Base-by-base conservation (phyloP, 345 rosid genomes). In the Euphorbia pulcherrima region DNA sequence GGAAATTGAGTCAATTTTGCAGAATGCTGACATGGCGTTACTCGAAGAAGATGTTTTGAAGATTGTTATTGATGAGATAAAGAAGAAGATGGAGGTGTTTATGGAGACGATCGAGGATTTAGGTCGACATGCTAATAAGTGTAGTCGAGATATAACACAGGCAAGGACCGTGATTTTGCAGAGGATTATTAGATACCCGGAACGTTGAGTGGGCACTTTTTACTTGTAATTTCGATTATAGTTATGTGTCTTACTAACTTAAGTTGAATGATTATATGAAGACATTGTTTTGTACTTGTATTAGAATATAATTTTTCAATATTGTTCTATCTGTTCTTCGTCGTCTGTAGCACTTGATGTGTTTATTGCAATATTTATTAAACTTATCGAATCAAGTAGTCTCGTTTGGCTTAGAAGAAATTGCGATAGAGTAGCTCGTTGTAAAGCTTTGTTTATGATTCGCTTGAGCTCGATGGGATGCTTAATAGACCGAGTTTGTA, bases 1-100 rank as follows among this genome's bases (percentile, higher is more conserved):
- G 1, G 72, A 78, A 75, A 83, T 94, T 0, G 86, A 85, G n/a
- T 78, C 89, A 18, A 9, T 88, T 54, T 47, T 84, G 83, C 72
- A 78, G 63, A 81, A 69, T 26, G 85, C 86, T 18, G 80, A 80
- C 70, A 79, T 94, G 67, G 92, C 86, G 27, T 62, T 79, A 10
- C 20, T 54, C 24, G 87, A 85, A 24, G 95, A 88, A 55, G 85
- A 79, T 47, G 83, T 69, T 0, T 74, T 88, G 80, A 85, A 73
- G 74, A 72, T 90, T 44, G 94, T 83, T 2, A 86, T 93, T 56
- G 92, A 81, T 13, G 97, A 90, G 81, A 89, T 93, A 75, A 89
- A 81, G 86, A 93, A 78, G 83, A 87, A 83, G 78, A 71, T 90
- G 39, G 83, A 76, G 65, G 76, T 68, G 64, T 86, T 87, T 62